These are phyloP conservation scores for Wickerhamomyces subpelliculosus DNA, from an alignment of 805 yeast genomes.

Conservation along the genomic window DNA sequence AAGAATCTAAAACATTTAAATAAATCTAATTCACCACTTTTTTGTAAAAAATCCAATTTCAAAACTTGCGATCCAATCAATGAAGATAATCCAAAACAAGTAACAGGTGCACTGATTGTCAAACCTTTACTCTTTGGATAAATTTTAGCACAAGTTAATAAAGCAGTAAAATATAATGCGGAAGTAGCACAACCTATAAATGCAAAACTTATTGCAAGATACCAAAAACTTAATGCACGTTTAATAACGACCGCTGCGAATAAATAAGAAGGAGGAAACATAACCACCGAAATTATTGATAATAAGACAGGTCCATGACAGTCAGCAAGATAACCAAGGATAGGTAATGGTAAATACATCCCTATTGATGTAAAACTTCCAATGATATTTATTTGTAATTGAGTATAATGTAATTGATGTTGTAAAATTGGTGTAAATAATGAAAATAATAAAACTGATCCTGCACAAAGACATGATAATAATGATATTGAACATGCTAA, in stretches of 20 bases:
- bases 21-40: conserved; percentile 32
- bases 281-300: conserved; percentile 50
- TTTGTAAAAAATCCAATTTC: conserved; percentile 28
- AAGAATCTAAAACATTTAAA: conserved; percentile 46
- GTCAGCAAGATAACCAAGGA: conserved; percentile 77
- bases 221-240: conserved; percentile 21
- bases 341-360: conserved; percentile 77
- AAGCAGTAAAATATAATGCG: conserved; percentile 60
- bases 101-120: conserved; percentile 83
- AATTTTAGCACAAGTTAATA: conserved; percentile 80
- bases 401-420: conserved; percentile 48
- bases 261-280: conserved; percentile 66
- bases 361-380: conserved; percentile 74
- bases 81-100: conserved; percentile 80
- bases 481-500: conserved; percentile 53
- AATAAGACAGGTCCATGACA: conserved; percentile 76
- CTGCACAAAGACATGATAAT: conserved; percentile 65
- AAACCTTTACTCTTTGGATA: conserved; percentile 70
- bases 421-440: conserved; percentile 70
- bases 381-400: conserved; percentile 63
- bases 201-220: conserved; percentile 44
- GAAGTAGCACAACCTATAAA: conserved; percentile 69
- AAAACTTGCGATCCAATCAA: conserved; percentile 63
- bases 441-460: conserved; percentile 78
- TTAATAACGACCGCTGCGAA: conserved; percentile 34